These are phyloP conservation scores for Saccharomycopsis microspora DNA, from an alignment of 805 yeast genomes.

Conservation along the genomic window DNA sequence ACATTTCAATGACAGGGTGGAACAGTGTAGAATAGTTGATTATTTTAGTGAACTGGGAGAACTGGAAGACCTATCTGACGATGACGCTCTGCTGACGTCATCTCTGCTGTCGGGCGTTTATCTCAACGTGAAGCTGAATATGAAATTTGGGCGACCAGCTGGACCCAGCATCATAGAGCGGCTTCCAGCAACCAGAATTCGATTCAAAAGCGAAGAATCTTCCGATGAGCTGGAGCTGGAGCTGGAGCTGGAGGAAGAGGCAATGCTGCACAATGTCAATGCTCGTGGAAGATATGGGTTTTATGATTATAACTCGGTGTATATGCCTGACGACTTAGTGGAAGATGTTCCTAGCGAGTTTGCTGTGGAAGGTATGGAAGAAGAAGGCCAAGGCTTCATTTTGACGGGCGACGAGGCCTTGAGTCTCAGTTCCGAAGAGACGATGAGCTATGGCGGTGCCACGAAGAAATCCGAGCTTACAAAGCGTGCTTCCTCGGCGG, in stretches of 20 bases:
- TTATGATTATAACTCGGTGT: constrained; percentile 74
- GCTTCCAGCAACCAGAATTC: constrained; percentile 79
- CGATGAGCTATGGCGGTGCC: constrained; percentile 8
- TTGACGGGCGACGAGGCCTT: constrained; percentile 14
- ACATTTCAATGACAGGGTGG: constrained; percentile 89
- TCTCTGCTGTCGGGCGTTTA: constrained; percentile 13
- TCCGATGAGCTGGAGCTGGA: constrained; percentile 22
- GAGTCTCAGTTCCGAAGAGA: constrained; percentile 13
- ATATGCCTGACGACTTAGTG: constrained; percentile 20
- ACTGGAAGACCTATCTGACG: constrained; percentile 26
- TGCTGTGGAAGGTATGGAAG: constrained; percentile 9
- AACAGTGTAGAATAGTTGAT: constrained; percentile 80
- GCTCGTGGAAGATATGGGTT: constrained; percentile 70
- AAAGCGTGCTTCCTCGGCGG: constrained; percentile 9
- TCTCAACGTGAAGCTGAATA: constrained; percentile 23
- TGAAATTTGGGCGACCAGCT: not conserved
- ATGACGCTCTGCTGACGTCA: constrained; percentile 19
- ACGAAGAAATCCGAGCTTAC: not conserved
- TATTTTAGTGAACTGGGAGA: constrained; percentile 21
- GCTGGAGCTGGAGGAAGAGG: constrained; percentile 24
- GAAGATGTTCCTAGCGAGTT: constrained; percentile 16
- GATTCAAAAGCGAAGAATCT: constrained; percentile 52
- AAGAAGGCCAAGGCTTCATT: constrained; percentile 11
- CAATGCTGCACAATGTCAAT: constrained; percentile 61
- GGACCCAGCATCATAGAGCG: constrained; percentile 49